phyloP scores from a whole-genome alignment of 345 rosid genomes.

The Erucastrum elatum region DNA sequence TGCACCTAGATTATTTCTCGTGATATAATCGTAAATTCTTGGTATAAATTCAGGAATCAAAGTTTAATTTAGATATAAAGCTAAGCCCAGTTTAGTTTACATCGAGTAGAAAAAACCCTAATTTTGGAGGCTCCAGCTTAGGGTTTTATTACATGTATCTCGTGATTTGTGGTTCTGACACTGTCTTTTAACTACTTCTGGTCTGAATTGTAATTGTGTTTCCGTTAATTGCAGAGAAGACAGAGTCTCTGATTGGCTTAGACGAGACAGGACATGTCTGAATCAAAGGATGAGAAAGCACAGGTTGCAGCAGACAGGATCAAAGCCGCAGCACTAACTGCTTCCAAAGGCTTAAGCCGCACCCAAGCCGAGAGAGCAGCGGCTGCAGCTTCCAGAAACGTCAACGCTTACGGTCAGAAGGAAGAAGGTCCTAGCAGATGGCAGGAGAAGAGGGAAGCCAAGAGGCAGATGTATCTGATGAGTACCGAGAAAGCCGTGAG shows the following conservation, averaged over 20 bases:
- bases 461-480: slow-evolving; percentile 97
- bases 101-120: slow-evolving; percentile 23
- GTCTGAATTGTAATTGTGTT: not conserved
- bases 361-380: slow-evolving; percentile 99
- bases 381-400: slow-evolving; percentile 87
- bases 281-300: slow-evolving; percentile 79
- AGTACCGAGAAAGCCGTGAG: slow-evolving; percentile 93
- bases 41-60: not conserved
- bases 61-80: not conserved
- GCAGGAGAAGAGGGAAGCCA: slow-evolving; percentile 98
- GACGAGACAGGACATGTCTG: slow-evolving; percentile 57
- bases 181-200: not conserved
- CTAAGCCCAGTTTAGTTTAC: not conserved
- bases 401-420: slow-evolving; percentile 96
- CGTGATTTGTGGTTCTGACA: not conserved
- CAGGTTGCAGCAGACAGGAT: slow-evolving; percentile 92
- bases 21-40: too few relatives aligned
- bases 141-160: not conserved
- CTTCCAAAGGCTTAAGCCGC: slow-evolving; percentile 90
- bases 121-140: not conserved
- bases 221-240: slow-evolving; percentile 5
- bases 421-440: slow-evolving; percentile 99
- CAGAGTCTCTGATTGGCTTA: not conserved
- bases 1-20: not conserved
- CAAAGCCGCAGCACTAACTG: slow-evolving; percentile 88